phyloP scores from a whole-genome alignment of 352 stramenopile genomes.

The Phytophthora idaei region DNA sequence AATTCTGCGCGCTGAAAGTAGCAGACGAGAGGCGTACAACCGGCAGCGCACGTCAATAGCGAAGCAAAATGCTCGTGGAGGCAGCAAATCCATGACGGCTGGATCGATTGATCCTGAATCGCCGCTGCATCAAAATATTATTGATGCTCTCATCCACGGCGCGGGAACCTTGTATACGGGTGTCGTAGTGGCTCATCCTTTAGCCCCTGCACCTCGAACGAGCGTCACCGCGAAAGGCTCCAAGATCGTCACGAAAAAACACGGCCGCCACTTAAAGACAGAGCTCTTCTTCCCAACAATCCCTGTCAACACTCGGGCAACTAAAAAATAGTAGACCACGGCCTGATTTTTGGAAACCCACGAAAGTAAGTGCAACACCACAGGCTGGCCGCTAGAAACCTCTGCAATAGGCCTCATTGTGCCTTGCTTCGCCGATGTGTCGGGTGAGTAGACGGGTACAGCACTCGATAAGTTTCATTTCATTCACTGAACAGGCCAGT shows the following conservation, averaged over 20 bases:
- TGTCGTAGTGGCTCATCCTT: slow-evolving; percentile 18
- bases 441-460: no score
- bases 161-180: slow-evolving; percentile 42
- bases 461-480: no score
- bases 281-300: slow-evolving; percentile 40
- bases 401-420: no score
- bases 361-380: not conserved
- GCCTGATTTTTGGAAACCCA: not conserved
- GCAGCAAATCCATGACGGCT: slow-evolving; percentile 13
- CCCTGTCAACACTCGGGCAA: slow-evolving; percentile 8
- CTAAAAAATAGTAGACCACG: slow-evolving; percentile 11
- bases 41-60: slow-evolving; percentile 12
- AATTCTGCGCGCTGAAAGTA: slow-evolving; percentile 31
- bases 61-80: slow-evolving; percentile 7
- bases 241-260: slow-evolving; percentile 34
- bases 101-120: slow-evolving; percentile 5
- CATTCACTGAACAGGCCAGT: no score
- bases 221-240: slow-evolving; percentile 10
- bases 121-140: slow-evolving; percentile 35
- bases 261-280: slow-evolving; percentile 40
- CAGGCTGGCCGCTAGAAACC: no score
- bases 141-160: slow-evolving; percentile 30
- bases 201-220: slow-evolving; percentile 2
- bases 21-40: slow-evolving; percentile 27
- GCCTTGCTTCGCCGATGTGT: no score